Evolutionary conservation across 495 filamentous ascomycete species (phyloP), one percentile per base, ranked within the genome.

Genomic region (Penicillium riverlandense): DNA sequence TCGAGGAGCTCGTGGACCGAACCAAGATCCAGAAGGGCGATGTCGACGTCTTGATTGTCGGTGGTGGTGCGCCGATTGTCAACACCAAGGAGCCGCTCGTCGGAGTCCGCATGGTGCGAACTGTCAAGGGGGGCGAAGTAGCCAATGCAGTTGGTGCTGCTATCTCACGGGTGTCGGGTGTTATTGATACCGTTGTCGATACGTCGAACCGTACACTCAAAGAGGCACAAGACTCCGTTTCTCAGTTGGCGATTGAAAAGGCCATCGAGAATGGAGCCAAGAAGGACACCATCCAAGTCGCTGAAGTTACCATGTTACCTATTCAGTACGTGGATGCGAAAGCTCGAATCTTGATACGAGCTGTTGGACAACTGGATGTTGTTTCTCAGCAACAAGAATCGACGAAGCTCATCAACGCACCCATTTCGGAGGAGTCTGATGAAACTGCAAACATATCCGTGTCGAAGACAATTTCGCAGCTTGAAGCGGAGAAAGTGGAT

Each of bases 111-210:
- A 47, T 35, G 13, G 41, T 55, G 27, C 44, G 44, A 13, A 52
- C 39, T 0, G 50, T 54, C 10, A 49, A 47, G 11, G 52, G 52
- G 11, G 54, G 59, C 5, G 66, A 62, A n/a, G 71, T 78, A 8
- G 77, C 75, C 1, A 80, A 80, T 53, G 75, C 77, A 0, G 72
- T 80, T 32, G 75, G 77, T 6, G 75, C 77, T 37, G 77, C 77
- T 6, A 76, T 70, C 40, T 68, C 72, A 28, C 44, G 48, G 9
- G 47, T 59, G 5, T 49, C 47, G 7, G 57, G 50, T 15, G 43
- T 52, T 6, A 43, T 72, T 31, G 72, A 76, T 44, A 69, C 66
- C 7, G 62, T 74, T 4, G 58, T 65, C 38, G 63, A 62, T 34
- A 65, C 68, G 0, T 59, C 54, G 12, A 54, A 69, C 44, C 51